Evolutionary conservation across 2,329 filamentous ascomycete species (phyloP), one percentile per base, ranked within the genome.

Genomic region (Eutypella sp.): DNA sequence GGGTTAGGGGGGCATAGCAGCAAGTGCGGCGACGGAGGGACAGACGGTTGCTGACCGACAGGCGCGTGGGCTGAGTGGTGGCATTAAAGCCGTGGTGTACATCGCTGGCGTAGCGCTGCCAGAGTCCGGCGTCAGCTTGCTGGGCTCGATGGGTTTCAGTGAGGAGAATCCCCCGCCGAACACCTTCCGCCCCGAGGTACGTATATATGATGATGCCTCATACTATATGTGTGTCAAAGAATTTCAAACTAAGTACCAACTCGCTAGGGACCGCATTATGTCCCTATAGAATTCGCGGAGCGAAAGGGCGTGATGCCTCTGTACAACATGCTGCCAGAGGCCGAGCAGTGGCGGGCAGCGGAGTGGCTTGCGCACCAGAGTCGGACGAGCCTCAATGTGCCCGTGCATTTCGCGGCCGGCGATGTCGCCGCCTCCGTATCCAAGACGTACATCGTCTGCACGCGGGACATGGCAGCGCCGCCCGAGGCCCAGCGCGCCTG

Each of bases 71-170:
- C 24, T 60, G 2, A 11, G 44, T 3, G 64, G 64, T 11, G 63
- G 64, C 2, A 53, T 67, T 20, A 59, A 53, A 5, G 46, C 54
- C 1, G 48, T 64, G 11, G 37, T 65, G 1, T 65, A 59, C 25
- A 39, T 67, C 2, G 45, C 61, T 0, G 52, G 61, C 0, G 56
- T 62, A 34, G 58, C 58, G 2, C 31, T 63, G 0, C 55, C 62
- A 0, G 34, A 41, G 31, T 49, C 47, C 22, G 56, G 53, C 18
- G 44, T 33, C 10, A 57, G 48, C 36, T 40, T 57, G 29, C 16
- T 47, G n/a, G 37, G 39, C 4, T 9, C 47, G 8, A 9, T 57
- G 20, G 56, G 52, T 10, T 50, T 49, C 18, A 49, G 6, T n/a
- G 29, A 33, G 5, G 29, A 33, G 5, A 33, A 6, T n/a, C 29